A percentile compares a stretch with the other conserved stretches of the same genome.
These are phyloP conservation scores for Ramichloridium luteum DNA, from an alignment of 2,329 filamentous ascomycete species.

Conservation along the genomic window DNA sequence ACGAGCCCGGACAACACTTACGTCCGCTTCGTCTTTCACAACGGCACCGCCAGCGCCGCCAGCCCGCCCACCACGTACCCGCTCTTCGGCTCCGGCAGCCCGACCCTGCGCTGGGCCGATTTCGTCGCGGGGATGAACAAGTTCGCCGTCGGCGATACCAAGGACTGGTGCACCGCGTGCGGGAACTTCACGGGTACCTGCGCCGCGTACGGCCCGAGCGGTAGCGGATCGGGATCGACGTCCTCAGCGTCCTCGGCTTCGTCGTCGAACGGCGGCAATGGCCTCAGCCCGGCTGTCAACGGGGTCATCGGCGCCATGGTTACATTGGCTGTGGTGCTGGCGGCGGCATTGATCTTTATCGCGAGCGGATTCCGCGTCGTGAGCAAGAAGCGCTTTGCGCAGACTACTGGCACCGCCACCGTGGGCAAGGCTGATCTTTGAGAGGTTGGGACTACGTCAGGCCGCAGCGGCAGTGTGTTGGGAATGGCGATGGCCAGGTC, in stretches of 20 bases:
- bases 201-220: conserved; percentile 32
- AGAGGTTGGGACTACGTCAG: too few species aligned
- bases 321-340: conserved; percentile 51
- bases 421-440: background rate
- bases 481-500: too few species aligned
- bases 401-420: background rate
- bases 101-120: conserved; percentile 52
- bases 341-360: conserved; percentile 42
- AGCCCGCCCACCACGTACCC: conserved; percentile 43
- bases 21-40: conserved; percentile 52
- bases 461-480: too few species aligned
- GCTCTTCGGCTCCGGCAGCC: conserved; percentile 45
- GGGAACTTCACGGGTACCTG: conserved; percentile 60
- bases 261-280: conserved; percentile 20
- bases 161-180: conserved; percentile 63
- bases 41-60: conserved; percentile 41
- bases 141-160: conserved; percentile 53
- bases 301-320: conserved; percentile 69
- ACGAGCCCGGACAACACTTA: conserved; percentile 39
- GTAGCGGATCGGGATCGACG: conserved; percentile 1
- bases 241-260: conserved; percentile 9
- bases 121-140: conserved; percentile 53
- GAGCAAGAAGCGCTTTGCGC: conserved; percentile 37
- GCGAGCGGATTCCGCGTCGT: conserved; percentile 47
- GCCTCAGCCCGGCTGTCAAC: conserved; percentile 58